These are phyloP conservation scores for Lasiodiplodia theobromae DNA, from an alignment of 2,329 filamentous ascomycete species.

Conservation along the genomic window DNA sequence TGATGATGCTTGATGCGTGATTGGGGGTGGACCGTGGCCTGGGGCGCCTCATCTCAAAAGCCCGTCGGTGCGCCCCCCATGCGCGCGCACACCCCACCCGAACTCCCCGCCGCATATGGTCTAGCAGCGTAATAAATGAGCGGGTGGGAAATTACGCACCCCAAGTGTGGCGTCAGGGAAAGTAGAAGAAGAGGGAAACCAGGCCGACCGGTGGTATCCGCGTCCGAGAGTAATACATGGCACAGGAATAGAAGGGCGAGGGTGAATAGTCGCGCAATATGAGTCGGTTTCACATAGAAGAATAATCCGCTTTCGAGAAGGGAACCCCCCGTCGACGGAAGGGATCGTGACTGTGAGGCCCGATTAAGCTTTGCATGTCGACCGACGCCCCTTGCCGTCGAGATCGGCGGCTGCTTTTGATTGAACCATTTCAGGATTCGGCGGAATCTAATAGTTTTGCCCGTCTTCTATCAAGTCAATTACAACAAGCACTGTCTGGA, in stretches of 20 bases:
- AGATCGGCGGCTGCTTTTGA: constrained; percentile 8
- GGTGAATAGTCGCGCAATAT: constrained; percentile 3
- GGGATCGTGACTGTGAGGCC: neutral
- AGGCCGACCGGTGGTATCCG: neutral
- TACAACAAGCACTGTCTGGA: constrained; percentile 26
- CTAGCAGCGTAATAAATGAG: constrained; percentile 1
- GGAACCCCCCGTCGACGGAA: neutral
- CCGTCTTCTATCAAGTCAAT: constrained; percentile 27
- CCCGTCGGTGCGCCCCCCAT: neutral
- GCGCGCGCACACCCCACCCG: neutral
- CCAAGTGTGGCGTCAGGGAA: neutral
- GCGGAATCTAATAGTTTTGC: constrained; percentile 21
- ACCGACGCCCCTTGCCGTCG: constrained; percentile 4
- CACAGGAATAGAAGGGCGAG: neutral
- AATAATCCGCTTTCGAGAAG: neutral
- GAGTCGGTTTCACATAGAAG: constrained; percentile 18
- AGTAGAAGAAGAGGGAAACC: neutral
- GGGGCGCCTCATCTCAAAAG: neutral
- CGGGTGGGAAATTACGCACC: constrained; percentile 15
- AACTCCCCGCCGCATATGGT: neutral
- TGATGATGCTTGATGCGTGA: constrained; percentile 7
- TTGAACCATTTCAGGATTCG: constrained; percentile 6
- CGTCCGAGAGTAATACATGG: neutral
- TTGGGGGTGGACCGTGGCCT: neutral
- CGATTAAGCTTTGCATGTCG: constrained; percentile 2